Percentiles rank a stretch among this genome's conserved stretches.
Evolutionary conservation across 768 basidiomycete species (phyloP).

Genomic region (Baorangia bicolor): DNA sequence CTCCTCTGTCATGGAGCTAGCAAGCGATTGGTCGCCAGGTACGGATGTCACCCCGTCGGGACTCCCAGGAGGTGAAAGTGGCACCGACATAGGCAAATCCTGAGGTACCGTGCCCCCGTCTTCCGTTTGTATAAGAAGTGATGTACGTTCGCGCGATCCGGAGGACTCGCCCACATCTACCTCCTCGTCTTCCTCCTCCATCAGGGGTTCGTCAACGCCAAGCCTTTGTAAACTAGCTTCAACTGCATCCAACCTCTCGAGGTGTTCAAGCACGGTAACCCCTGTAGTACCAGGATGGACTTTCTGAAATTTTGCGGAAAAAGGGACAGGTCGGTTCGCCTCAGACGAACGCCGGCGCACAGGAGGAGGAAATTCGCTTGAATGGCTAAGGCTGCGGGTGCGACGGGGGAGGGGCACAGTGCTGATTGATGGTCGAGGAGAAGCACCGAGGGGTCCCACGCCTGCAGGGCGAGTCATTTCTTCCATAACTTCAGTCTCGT

Average conservation of each 20-base stretch:
- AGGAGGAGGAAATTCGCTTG: slow-evolving; percentile 74
- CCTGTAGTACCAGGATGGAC: slow-evolving; percentile 87
- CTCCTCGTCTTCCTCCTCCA: slow-evolving; percentile 50
- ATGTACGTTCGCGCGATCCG: slow-evolving; percentile 14
- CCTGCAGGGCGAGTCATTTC: slow-evolving; percentile 40
- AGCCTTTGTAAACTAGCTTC: slow-evolving; percentile 76
- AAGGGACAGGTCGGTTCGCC: slow-evolving; percentile 72
- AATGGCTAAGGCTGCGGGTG: slow-evolving; percentile 56
- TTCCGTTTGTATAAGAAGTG: slow-evolving; percentile 33
- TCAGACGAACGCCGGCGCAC: slow-evolving; percentile 63
- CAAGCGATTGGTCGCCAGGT: slow-evolving; percentile 51
- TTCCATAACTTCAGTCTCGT: slow-evolving; percentile 73
- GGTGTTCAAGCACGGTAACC: slow-evolving; percentile 79
- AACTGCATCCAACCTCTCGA: slow-evolving; percentile 81
- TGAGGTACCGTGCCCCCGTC: slow-evolving; percentile 9
- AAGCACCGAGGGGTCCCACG: slow-evolving; percentile 38
- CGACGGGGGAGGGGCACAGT: slow-evolving; percentile 57
- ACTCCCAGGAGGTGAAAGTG: slow-evolving; percentile 59
- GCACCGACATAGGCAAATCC: slow-evolving; percentile 35
- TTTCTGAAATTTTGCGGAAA: slow-evolving; percentile 79
- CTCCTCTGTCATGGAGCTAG: slow-evolving; percentile 63
- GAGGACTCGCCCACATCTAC: slow-evolving; percentile 65
- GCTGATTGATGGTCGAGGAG: slow-evolving; percentile 60
- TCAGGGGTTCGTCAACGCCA: slow-evolving; percentile 55
- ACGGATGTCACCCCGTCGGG: slow-evolving; percentile 52